Evolutionary conservation across 1,139 yeast species (phyloP), one percentile per base, ranked within the genome.

Genomic region (Geotrichum bryndzae): DNA sequence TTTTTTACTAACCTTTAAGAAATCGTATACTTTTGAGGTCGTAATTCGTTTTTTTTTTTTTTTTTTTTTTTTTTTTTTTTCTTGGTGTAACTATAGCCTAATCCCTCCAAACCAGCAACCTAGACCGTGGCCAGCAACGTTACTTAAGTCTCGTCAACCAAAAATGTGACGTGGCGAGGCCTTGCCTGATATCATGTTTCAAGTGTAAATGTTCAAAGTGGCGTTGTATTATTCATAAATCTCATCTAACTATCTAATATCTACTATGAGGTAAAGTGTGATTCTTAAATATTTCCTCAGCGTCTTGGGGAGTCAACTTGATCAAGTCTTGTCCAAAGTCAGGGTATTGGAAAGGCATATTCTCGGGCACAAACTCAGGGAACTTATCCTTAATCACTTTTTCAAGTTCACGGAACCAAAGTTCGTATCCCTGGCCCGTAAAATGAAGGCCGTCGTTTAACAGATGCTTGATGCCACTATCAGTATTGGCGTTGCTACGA

Each of bases 371-470:
- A 0, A 76, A 69, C 31, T 82, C 81, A 0, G 87, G 85, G 65
- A 76, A 84, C 25, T 70, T 57, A 1, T 64, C 58, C 3, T 69
- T 65, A 48, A 85, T 81, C 0, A 74, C 72, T 29, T 71, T 64
- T 50, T 73, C 66, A 13, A 84, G 60, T 18, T 71, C 75, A 1
- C 77, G 73, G 66, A 72, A 82, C 58, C 80, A 65, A 1, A 83
- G 58, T 63, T 70, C 69, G 71, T 88, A 88, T 0, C 86, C 90
- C n/a, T 73, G 70, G 0, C 85, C 84, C 1, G 83, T 79, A 70
- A 80, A 86, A 71, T 90, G 96, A 53, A 90, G 74, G 0, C 96
- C 96, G 69, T 88, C 94, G 10, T 69, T 64, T 13, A 82, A 68
- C 8, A 78, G 64, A 1, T 70, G 72, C 8, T 66, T 54, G 27